Evolutionary conservation across 352 stramenopile genomes (phyloP).

Genomic region (Phytopythium vexans): DNA sequence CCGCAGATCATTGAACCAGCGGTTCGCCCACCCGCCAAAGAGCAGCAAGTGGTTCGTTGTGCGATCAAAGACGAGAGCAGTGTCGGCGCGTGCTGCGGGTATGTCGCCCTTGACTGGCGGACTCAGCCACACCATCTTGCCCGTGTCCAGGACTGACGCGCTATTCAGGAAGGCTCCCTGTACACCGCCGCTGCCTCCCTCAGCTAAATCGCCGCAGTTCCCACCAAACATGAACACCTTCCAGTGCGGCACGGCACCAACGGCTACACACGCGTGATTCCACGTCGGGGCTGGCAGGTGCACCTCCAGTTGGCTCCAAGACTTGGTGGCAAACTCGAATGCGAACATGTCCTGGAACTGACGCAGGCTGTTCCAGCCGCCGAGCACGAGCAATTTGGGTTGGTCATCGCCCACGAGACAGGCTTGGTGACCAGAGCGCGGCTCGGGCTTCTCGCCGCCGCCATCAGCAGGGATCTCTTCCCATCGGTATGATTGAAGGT

Average conservation of each 20-base stretch:
- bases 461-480: slow-evolving; percentile 71
- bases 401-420: slow-evolving; percentile 83
- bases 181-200: slow-evolving; percentile 50
- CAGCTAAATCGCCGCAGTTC: slow-evolving; percentile 92
- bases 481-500: slow-evolving; percentile 92
- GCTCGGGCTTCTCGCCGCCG: slow-evolving; percentile 84
- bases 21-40: slow-evolving; percentile 96
- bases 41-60: slow-evolving; percentile 89
- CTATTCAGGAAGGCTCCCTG: slow-evolving; percentile 79
- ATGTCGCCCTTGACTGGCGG: slow-evolving; percentile 69
- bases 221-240: slow-evolving; percentile 98
- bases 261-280: slow-evolving; percentile 94
- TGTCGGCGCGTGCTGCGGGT: slow-evolving; percentile 90
- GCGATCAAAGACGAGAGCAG: slow-evolving; percentile 92
- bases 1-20: slow-evolving; percentile 93
- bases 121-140: slow-evolving; percentile 69
- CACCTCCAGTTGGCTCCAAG: slow-evolving; percentile 76
- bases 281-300: slow-evolving; percentile 80
- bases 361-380: slow-evolving; percentile 94
- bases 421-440: slow-evolving; percentile 92
- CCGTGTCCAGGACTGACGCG: slow-evolving; percentile 91
- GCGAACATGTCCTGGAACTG: slow-evolving; percentile 97
- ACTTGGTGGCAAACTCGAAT: slow-evolving; percentile 83
- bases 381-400: slow-evolving; percentile 87
- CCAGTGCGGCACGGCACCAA: slow-evolving; percentile 95